Base-by-base conservation (phyloP, 192 early-diverging fungal genomes). In the Dispira parvispora region DNA sequence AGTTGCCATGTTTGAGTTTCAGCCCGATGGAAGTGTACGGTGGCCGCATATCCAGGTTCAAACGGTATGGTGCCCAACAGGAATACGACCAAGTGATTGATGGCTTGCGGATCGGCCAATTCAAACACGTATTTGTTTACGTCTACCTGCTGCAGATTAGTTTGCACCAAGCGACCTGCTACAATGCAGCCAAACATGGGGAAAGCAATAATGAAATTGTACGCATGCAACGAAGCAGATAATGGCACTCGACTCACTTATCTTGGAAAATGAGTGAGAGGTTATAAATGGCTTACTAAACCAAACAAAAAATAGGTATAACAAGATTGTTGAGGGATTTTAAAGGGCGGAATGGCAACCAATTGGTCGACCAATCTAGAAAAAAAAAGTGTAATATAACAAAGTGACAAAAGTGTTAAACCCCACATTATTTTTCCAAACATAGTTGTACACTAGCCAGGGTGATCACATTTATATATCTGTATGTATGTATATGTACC, bases 11-110 rank as follows among this genome's bases (percentile, higher is more conserved):
- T 25, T 43, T 73, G 75, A 62, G 80, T 84, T 50, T 82, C 82
- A 25, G 82, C 89, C 89, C 91, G 92, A n/a, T 88, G 65, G 26
- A 96, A 78, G 68, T 98, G 94, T 16, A 95, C 94, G 0, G 94
- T 95, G 13, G 94, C 94, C 5, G 86, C 94, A 71, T 73, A 91
- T 1, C 92, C 92, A 12, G 85, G 77, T 61, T 93, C 89, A 65
- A 98, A 95, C 3, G 92, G 88, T 26, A 82, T 66, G 1, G 80
- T 84, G 3, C 92, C 94, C 5, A 90, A 82, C 43, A 95, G 71
- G 65, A 98, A 98, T 44, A 94, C 91, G 4, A 94, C 90, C 43
- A 96, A 83, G 74, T 98, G 94, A 74, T 98, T 98, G 74, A 95
- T 88, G 57, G 71, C 77, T 63, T 79, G 77, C 2, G 92, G 86